A percentile compares a stretch with the other conserved stretches of the same genome.
These are phyloP conservation scores for maize (Zea mays) DNA, from an alignment of 176 grass and related monocot genomes.

Conservation along the genomic window DNA sequence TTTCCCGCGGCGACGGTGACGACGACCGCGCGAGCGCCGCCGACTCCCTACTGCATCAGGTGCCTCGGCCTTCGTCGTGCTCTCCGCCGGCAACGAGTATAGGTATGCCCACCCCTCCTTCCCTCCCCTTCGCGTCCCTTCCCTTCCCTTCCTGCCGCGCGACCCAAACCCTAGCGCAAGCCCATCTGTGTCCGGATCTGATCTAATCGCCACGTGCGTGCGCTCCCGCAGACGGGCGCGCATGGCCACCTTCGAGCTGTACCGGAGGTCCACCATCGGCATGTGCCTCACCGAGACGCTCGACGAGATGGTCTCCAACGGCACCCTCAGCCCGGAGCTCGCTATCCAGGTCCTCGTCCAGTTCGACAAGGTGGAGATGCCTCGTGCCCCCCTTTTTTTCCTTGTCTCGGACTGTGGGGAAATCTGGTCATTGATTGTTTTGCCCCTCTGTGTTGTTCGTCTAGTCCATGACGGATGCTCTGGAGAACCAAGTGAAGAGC, in stretches of 20 bases:
- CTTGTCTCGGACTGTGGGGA: neutral
- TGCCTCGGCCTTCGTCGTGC: neutral
- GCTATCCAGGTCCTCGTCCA: slow-evolving; percentile 95
- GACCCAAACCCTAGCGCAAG: neutral
- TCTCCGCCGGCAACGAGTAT: neutral
- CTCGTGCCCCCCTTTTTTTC: neutral
- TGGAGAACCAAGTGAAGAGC: slow-evolving; percentile 93
- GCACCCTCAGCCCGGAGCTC: slow-evolving; percentile 80
- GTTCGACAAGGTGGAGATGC: slow-evolving; percentile 79
- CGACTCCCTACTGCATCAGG: neutral
- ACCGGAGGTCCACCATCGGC: slow-evolving; percentile 80
- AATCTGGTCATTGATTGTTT: neutral
- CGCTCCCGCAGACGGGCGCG: neutral
- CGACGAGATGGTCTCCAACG: slow-evolving; percentile 91
- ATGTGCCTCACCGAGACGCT: slow-evolving; percentile 91
- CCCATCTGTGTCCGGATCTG: neutral
- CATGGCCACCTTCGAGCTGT: slow-evolving; percentile 97
- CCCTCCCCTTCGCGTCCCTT: neutral
- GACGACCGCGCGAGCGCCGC: neutral
- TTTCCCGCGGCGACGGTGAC: neutral
- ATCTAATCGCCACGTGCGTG: neutral
- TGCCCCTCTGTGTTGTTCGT: neutral
- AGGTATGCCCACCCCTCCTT: neutral
- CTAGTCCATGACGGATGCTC: slow-evolving; percentile 92
- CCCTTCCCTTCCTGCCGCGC: neutral